phyloP scores from a whole-genome alignment of 2,329 filamentous ascomycete genomes.

The Cercospora berteroae region DNA sequence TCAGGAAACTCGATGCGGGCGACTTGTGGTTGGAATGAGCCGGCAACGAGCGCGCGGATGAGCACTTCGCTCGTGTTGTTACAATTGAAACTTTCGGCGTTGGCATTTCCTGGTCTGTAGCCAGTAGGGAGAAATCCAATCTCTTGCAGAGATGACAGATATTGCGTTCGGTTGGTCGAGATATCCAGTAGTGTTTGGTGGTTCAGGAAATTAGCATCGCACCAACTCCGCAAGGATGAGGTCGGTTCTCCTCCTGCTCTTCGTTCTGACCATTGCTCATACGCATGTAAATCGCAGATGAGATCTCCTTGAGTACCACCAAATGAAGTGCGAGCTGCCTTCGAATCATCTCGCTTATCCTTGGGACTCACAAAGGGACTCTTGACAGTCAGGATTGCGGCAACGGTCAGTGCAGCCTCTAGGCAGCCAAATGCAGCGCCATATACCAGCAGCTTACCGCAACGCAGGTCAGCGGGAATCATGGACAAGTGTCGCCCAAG shows the following conservation, averaged over 20 bases:
- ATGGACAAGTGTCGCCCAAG: slow-evolving; percentile 90
- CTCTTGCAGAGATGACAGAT: slow-evolving; percentile 79
- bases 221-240: slow-evolving; percentile 70
- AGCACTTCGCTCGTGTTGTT: slow-evolving; percentile 49
- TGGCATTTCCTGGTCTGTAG: slow-evolving; percentile 30
- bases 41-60: slow-evolving; percentile 50
- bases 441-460: slow-evolving; percentile 92
- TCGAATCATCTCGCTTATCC: slow-evolving; percentile 78
- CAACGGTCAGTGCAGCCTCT: slow-evolving; percentile 82
- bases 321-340: slow-evolving; percentile 72
- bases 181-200: slow-evolving; percentile 85
- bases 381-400: slow-evolving; percentile 84
- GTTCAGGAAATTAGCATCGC: slow-evolving; percentile 80
- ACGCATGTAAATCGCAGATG: slow-evolving; percentile 80
- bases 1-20: slow-evolving; percentile 90
- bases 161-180: slow-evolving; percentile 79
- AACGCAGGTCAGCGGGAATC: slow-evolving; percentile 89
- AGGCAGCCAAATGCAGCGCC: slow-evolving; percentile 91
- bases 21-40: slow-evolving; percentile 69
- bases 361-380: slow-evolving; percentile 83
- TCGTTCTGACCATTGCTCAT: slow-evolving; percentile 75
- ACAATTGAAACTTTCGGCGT: slow-evolving; percentile 45
- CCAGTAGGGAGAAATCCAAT: slow-evolving; percentile 66
- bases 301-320: slow-evolving; percentile 77
- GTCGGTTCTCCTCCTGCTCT: slow-evolving; percentile 55